Evolutionary conservation across 1,284 basidiomycete species (phyloP).

Genomic region (Microbotryomycetes sp.): DNA sequence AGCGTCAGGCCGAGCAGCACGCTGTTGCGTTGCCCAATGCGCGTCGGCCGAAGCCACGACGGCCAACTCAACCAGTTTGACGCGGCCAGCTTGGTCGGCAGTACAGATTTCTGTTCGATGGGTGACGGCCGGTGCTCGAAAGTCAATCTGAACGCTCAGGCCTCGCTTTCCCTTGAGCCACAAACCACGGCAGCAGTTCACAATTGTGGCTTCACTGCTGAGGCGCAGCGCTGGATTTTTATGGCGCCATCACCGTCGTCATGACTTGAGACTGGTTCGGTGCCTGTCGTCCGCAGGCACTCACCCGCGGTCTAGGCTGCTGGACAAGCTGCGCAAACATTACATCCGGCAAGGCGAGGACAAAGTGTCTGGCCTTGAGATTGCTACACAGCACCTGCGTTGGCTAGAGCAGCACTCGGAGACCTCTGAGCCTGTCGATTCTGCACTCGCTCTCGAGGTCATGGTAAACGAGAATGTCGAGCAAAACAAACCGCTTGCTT

Average conservation of each 20-base stretch:
- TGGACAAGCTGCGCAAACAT: neutral
- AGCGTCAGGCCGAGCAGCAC: constrained; percentile 16
- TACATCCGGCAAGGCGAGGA: constrained; percentile 3
- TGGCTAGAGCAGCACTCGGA: constrained; percentile 3
- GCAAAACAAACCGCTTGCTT: constrained; percentile 74
- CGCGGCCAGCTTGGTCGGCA: neutral
- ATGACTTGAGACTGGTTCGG: too few species aligned
- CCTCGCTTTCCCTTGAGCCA: too few species aligned
- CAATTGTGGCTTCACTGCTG: too few species aligned
- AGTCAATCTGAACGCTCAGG: too few species aligned
- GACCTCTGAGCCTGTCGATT: neutral
- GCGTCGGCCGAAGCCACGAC: neutral
- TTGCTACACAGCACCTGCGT: constrained; percentile 4
- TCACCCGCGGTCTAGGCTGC: too few species aligned
- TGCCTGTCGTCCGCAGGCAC: too few species aligned
- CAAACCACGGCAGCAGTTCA: too few species aligned
- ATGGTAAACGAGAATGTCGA: constrained; percentile 34
- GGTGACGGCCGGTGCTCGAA: too few species aligned
- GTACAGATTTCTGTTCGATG: too few species aligned
- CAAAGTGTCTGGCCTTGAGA: neutral
- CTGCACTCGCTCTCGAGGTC: neutral
- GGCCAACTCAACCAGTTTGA: neutral
- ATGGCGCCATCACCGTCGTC: too few species aligned
- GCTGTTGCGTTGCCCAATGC: neutral
- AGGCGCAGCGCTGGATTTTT: too few species aligned